These are phyloP conservation scores for Porpolomopsis calyptriformis DNA, from an alignment of 768 basidiomycete genomes.

Conservation along the genomic window DNA sequence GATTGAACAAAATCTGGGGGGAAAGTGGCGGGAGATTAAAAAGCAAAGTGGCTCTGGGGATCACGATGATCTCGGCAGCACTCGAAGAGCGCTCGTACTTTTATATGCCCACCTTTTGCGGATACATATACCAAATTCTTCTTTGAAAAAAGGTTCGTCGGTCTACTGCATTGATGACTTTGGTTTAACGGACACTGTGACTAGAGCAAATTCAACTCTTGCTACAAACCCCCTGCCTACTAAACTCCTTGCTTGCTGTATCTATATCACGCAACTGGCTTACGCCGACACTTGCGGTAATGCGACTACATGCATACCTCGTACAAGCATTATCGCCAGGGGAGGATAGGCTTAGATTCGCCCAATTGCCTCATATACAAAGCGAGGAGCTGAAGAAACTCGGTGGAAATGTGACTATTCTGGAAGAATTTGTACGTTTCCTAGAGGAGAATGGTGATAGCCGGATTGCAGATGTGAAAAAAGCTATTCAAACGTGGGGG, in stretches of 20 bases:
- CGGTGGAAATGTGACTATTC: constrained; percentile 27
- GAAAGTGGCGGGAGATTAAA: constrained; percentile 45
- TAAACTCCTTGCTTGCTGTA: constrained; percentile 76
- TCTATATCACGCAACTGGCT: constrained; percentile 86
- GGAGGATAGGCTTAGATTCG: constrained; percentile 36
- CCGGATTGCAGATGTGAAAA: constrained; percentile 43
- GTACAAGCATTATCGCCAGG: constrained; percentile 72
- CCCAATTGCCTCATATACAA: constrained; percentile 72
- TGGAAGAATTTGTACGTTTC: constrained; percentile 35
- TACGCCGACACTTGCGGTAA: constrained; percentile 58
- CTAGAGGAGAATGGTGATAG: constrained; percentile 45
- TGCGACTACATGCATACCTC: constrained; percentile 77
- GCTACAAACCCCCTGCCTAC: constrained; percentile 58
- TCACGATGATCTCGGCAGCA: constrained; percentile 26
- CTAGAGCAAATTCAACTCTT: constrained; percentile 65
- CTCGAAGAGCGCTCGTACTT: constrained; percentile 53
- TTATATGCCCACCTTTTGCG: constrained; percentile 82
- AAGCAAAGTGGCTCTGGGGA: constrained; percentile 26
- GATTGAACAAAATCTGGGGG: constrained; percentile 37
- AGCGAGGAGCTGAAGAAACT: constrained; percentile 34
- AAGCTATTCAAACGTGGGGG: constrained; percentile 61
- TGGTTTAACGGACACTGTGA: not conserved
- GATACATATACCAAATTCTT: constrained; percentile 39
- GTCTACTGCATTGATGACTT: not conserved
- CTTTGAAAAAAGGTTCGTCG: constrained; percentile 54